Conservation (phyloP, 1,284 basidiomycete genomes). For the Bjerkandera adusta region DNA sequence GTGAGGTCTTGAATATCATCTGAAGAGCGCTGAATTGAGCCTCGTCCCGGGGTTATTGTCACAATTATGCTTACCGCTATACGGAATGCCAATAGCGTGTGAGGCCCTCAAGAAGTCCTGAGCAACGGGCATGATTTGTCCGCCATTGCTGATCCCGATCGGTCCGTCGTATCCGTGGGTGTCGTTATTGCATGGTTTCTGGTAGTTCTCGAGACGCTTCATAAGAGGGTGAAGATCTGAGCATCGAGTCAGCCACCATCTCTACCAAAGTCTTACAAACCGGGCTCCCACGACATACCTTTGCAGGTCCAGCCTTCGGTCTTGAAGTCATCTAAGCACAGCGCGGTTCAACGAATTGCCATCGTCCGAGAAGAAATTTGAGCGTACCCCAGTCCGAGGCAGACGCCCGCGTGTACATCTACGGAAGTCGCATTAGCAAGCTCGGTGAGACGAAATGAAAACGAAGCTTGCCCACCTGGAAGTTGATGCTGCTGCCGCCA, state of each 20-base stretch:
- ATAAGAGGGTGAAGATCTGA: conserved; percentile 67
- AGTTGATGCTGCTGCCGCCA: conserved; percentile 57
- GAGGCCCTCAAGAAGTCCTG: conserved; percentile 69
- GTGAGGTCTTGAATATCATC: conserved; percentile 68
- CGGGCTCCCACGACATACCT: conserved; percentile 35
- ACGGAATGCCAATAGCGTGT: conserved; percentile 62
- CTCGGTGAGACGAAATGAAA: background rate
- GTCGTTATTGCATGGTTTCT: conserved; percentile 58
- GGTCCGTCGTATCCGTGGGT: conserved; percentile 70
- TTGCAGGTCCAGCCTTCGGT: conserved; percentile 64
- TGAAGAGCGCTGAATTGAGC: conserved; percentile 21
- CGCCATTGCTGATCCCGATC: conserved; percentile 69
- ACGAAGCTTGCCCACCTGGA: conserved; percentile 51
- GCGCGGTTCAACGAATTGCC: background rate
- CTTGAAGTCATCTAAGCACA: conserved; percentile 64
- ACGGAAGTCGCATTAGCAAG: background rate
- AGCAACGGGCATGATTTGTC: conserved; percentile 56
- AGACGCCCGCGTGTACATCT: conserved; percentile 73
- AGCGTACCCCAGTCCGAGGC: conserved; percentile 66
- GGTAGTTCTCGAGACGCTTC: conserved; percentile 77
- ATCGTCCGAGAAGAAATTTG: background rate
- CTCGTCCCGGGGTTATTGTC: background rate
- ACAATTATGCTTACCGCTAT: conserved; percentile 47
- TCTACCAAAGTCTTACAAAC: no score
- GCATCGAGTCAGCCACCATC: background rate